phyloP scores from a whole-genome alignment of 2,329 filamentous ascomycete species.

The Coniella lustricola region DNA sequence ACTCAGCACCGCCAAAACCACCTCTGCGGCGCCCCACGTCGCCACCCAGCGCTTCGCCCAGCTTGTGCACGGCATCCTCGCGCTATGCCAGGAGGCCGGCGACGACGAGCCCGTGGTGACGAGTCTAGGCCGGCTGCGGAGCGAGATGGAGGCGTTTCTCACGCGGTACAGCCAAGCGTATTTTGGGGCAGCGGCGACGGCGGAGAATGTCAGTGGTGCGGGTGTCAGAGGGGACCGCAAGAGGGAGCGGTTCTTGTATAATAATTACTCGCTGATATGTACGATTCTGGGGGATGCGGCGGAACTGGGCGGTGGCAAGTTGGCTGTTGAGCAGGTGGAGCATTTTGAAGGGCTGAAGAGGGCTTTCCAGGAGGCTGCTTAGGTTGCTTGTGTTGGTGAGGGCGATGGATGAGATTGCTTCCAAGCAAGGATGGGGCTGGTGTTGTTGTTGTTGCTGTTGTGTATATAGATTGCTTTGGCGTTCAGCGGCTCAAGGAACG shows the following conservation, averaged over 20 bases:
- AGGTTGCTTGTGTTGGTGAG: not conserved
- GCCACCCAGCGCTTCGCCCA: slow-evolving; percentile 94
- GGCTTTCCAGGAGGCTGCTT: slow-evolving; percentile 45
- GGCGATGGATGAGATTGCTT: not conserved
- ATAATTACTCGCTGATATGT: slow-evolving; percentile 91
- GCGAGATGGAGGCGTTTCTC: slow-evolving; percentile 79
- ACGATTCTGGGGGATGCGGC: slow-evolving; percentile 76
- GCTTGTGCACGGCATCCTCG: slow-evolving; percentile 76
- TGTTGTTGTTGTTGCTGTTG: no score
- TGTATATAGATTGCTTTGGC: no score
- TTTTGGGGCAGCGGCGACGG: slow-evolving; percentile 54
- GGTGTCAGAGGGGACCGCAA: slow-evolving; percentile 35
- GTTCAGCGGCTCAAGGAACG: no score
- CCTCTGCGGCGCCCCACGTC: slow-evolving; percentile 79
- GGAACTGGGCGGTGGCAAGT: slow-evolving; percentile 48
- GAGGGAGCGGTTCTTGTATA: slow-evolving; percentile 80
- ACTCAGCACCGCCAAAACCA: slow-evolving; percentile 43
- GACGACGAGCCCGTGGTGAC: slow-evolving; percentile 89
- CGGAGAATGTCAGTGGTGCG: no score
- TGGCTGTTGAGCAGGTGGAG: slow-evolving; percentile 66
- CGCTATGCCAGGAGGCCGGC: slow-evolving; percentile 79
- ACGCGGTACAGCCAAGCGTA: slow-evolving; percentile 62
- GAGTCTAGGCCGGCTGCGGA: slow-evolving; percentile 68
- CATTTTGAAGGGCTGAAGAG: slow-evolving; percentile 65
- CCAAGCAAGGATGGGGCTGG: no score